Base-by-base conservation (phyloP, 441 rosid species). In the Erodium chrysanthum region DNA sequence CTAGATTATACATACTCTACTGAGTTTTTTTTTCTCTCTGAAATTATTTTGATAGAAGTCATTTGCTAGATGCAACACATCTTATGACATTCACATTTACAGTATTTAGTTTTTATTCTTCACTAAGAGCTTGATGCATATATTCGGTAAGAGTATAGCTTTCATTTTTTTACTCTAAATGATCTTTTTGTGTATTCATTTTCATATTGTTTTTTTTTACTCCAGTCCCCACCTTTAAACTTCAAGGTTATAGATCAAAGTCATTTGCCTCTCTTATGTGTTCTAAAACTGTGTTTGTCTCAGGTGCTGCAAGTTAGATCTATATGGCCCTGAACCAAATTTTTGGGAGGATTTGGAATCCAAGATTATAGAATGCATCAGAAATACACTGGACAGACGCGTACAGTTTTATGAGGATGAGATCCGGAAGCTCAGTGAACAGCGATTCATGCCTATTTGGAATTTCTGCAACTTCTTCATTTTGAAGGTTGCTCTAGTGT, bases 381-480 rank as follows among this genome's bases (percentile, higher is more conserved):
- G 84, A 80, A 95, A 86, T 83, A 87, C 95, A 68, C 76, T 95
- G 84, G 99, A 92, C 72, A 88, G 83, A 76, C 95, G 98, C 22
- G 84, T 83, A 48, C 98, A 90, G 56, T 90, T 95, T 83, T 92
- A 88, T 40, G 98, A 95, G 84, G 98, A 95, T 77, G 99, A 95
- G 78, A 84, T 95, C 83, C 91, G 98, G 73, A 92, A 95, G 83
- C 96, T 92, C 75, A 92, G 85, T 65, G 99, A 95, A 82, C 99
- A 87, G 66, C 86, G 95, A 59, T 85, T 86, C 82, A 86, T 86
- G 96, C 98, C 98, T 54, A 75, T 87, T 72, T 95, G 99, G 99
- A 95, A 84, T 85, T 95, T 95, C 77, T 92, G 98, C 75, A 92
- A 95, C 75, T 95, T 95, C 78, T 95, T 95, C 80, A 92, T 95